Base-by-base conservation (phyloP, 2,329 filamentous ascomycete species). In the Furcasterigmium furcatum region DNA sequence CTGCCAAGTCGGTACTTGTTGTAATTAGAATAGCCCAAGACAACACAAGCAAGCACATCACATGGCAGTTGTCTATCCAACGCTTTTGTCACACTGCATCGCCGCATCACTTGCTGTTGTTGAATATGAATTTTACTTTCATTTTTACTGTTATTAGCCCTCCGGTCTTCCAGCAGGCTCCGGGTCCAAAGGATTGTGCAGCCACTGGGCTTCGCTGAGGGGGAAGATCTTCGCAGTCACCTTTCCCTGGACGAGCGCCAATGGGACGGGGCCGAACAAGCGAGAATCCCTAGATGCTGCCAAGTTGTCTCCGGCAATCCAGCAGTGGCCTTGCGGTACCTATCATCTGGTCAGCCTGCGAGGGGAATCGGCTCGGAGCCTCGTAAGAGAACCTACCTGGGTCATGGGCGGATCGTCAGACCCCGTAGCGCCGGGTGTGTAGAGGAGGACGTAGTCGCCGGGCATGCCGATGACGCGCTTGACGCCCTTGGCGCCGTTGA, bases 291-390 rank as follows among this genome's bases (percentile, higher is more conserved):
- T 74, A 20, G 91, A 96, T 58, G 80, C 86, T 4, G 82, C 76
- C 50, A 96, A 61, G 64, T 97, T 97, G 65, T 99, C 94, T 3
- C 94, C 94, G 3, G 84, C 80, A 7, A 96, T 72, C 82, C 90
- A 97, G 58, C 91, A 95, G 72, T 99, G 94, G 2, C 94, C 94
- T 59, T 87, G 75, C 0, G 94, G 94, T 14, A 99, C 82, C 88
- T 95, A 58, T 3, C 21, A 13, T 9, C 43, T 19, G 5, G 24
- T 52, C 25, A 46, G 46, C 25, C 22, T 16, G 30, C n/a, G 10
- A 9, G 8, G 22, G 34, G 9, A 12, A 18, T 19, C 18, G 16
- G 5, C 34, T n/a, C 4, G 24, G 4, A 22, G 16, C 19, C 41
- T 46, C n/a, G 24, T 45, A 50, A 10, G 55, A 49, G 9, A 25